Conservation (phyloP, 148 eudicot genomes). For the Nepenthes gracilis region DNA sequence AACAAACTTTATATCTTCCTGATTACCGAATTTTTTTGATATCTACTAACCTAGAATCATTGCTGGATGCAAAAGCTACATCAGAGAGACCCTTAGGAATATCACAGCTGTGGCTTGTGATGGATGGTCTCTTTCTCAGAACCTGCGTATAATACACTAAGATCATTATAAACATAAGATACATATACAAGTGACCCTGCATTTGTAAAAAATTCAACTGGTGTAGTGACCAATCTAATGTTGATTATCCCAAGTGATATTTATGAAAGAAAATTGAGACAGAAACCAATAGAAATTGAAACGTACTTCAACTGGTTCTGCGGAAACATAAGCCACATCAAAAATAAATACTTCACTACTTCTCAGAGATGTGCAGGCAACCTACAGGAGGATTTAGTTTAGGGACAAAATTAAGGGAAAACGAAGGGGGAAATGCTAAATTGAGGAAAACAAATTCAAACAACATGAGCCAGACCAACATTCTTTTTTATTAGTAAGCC, state of each 20-base stretch:
- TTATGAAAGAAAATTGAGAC: background rate
- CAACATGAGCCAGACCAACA: background rate
- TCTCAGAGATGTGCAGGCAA: conserved; percentile 70
- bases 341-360: conserved; percentile 52
- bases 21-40: too few relatives aligned
- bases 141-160: conserved; percentile 27
- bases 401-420: background rate
- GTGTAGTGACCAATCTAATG: too few relatives aligned
- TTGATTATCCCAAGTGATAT: background rate
- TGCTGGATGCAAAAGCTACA: conserved; percentile 57
- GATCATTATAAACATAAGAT: background rate
- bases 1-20: too few relatives aligned
- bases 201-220: background rate
- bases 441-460: background rate
- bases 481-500: too few relatives aligned
- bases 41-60: conserved; percentile 49
- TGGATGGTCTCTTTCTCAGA: conserved; percentile 43
- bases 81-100: conserved; percentile 55
- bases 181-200: background rate
- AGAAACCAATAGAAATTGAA: background rate
- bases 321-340: conserved; percentile 69
- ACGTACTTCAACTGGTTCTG: conserved; percentile 66
- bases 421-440: background rate
- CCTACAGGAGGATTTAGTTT: conserved; percentile 28
- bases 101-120: conserved; percentile 47